These are phyloP conservation scores for Sorghum bicolor DNA, from an alignment of 176 grass and related monocot genomes.

Conservation along the genomic window DNA sequence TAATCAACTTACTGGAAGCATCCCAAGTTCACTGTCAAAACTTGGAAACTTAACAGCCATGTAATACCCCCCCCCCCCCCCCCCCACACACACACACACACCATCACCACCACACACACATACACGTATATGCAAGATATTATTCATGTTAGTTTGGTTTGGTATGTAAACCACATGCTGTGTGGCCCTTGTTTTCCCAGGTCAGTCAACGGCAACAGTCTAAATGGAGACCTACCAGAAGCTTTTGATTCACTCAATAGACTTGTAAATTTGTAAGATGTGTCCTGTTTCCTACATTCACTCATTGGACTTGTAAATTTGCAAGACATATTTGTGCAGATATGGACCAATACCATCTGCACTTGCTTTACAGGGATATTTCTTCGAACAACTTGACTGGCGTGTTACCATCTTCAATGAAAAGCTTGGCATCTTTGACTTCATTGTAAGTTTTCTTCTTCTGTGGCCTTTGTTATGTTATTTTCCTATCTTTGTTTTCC, in stretches of 20 bases:
- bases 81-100: no score
- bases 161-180: not conserved
- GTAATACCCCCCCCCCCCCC: constrained; percentile 39
- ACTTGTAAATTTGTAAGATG: constrained; percentile 91
- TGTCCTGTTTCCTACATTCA: not conserved
- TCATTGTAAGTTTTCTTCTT: constrained; percentile 60
- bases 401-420: constrained; percentile 69
- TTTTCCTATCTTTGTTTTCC: not conserved
- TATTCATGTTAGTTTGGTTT: constrained; percentile 6
- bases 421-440: constrained; percentile 81
- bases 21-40: constrained; percentile 84
- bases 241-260: constrained; percentile 62
- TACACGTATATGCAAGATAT: not conserved
- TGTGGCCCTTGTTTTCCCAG: constrained; percentile 35
- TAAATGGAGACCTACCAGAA: constrained; percentile 80
- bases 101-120: no score
- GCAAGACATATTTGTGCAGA: not conserved
- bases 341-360: not conserved
- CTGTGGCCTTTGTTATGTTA: not conserved
- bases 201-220: constrained; percentile 81
- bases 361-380: constrained; percentile 58
- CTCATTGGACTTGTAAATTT: constrained; percentile 63
- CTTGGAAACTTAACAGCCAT: constrained; percentile 66
- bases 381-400: constrained; percentile 84
- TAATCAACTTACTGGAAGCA: constrained; percentile 96